Percentiles rank a stretch among this genome's conserved stretches.
Evolutionary conservation across 2,329 filamentous ascomycete species (phyloP).

Genomic region (Diaporthe sp.): DNA sequence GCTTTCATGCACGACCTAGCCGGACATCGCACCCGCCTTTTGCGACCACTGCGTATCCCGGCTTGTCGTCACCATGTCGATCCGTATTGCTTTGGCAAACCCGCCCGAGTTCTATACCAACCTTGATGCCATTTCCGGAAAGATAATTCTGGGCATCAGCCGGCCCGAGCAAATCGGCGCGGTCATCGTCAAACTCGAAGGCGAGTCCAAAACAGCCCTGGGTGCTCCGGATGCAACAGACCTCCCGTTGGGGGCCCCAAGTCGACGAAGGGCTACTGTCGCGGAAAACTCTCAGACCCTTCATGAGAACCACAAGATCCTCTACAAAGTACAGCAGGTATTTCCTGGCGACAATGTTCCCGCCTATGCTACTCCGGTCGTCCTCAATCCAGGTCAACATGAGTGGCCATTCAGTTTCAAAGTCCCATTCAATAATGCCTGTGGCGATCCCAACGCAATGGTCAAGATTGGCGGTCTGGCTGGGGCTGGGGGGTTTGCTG

Average conservation of each 20-base stretch:
- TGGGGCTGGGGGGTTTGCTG: constrained; percentile 62
- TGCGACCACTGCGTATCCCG: background rate
- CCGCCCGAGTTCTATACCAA: constrained; percentile 82
- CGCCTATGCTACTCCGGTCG: constrained; percentile 52
- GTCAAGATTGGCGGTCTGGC: constrained; percentile 63
- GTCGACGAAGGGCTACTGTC: constrained; percentile 35
- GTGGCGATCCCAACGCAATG: constrained; percentile 65
- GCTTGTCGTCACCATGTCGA: constrained; percentile 63
- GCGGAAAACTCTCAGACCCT: constrained; percentile 45
- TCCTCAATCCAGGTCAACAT: constrained; percentile 76
- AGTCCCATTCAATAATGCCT: constrained; percentile 81
- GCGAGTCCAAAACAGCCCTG: constrained; percentile 78
- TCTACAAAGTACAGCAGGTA: constrained; percentile 80
- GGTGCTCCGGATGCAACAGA: constrained; percentile 55
- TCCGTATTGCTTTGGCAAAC: constrained; percentile 74
- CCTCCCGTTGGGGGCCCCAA: constrained; percentile 45
- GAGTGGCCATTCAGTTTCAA: constrained; percentile 84
- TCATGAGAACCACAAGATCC: constrained; percentile 75
- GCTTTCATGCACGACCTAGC: background rate
- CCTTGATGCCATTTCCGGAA: constrained; percentile 77
- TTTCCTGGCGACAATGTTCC: constrained; percentile 69
- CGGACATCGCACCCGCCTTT: background rate
- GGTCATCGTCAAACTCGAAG: constrained; percentile 85
- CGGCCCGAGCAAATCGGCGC: constrained; percentile 77
- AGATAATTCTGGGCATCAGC: constrained; percentile 65